A percentile compares a stretch with the other conserved stretches of the same genome.
These are phyloP conservation scores for Populus euphratica DNA, from an alignment of 345 rosid genomes.

Conservation along the genomic window DNA sequence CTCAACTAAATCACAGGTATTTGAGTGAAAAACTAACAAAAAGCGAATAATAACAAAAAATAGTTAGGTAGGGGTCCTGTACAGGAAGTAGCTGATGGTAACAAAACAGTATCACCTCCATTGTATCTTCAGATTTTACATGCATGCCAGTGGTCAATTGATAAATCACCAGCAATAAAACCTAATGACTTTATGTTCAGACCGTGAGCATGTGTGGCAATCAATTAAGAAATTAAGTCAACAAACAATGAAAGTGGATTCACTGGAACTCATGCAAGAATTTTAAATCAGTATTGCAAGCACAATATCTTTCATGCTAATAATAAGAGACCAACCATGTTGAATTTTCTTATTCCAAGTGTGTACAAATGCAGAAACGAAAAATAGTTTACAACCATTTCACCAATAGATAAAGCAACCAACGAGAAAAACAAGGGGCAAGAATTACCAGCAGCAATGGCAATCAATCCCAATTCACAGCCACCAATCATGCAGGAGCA, in stretches of 20 bases:
- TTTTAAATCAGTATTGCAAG: background rate
- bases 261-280: background rate
- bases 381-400: background rate
- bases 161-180: no score
- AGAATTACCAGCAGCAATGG: constrained; percentile 9
- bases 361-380: background rate
- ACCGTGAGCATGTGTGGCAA: background rate
- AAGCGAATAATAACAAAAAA: background rate
- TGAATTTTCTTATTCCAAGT: background rate
- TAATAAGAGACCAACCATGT: background rate
- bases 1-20: background rate
- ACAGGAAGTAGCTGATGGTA: background rate
- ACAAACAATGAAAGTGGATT: background rate
- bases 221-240: background rate
- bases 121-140: no score
- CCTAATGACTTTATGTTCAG: background rate
- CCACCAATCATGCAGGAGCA: constrained; percentile 24
- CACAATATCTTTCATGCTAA: background rate
- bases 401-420: background rate
- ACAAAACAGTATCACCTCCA: background rate
- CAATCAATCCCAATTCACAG: background rate
- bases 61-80: background rate
- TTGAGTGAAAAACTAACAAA: background rate
- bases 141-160: no score
- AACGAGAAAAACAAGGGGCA: background rate